phyloP scores from a whole-genome alignment of 805 yeast species.

The Starmerella khaoyaiensis region DNA sequence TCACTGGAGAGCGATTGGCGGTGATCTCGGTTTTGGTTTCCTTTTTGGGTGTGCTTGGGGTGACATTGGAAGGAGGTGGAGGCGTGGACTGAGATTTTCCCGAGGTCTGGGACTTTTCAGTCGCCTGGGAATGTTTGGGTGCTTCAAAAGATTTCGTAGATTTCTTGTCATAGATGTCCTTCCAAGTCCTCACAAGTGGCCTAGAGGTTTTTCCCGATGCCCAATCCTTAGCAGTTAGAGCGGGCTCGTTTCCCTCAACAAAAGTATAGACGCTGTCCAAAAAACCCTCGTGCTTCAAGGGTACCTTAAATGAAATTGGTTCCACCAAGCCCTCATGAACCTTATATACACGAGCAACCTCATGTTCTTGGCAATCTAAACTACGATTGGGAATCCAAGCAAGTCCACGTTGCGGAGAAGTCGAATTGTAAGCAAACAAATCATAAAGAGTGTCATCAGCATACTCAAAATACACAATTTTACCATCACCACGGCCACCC shows the following conservation, averaged over 20 bases:
- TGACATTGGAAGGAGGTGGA: constrained; percentile 18
- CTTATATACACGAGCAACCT: constrained; percentile 69
- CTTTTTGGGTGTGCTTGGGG: constrained; percentile 10
- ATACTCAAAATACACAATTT: constrained; percentile 84
- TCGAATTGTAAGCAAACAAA: constrained; percentile 77
- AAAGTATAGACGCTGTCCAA: constrained; percentile 89
- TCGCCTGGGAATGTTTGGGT: constrained; percentile 12
- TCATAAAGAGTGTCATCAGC: constrained; percentile 71
- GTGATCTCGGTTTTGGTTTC: background rate
- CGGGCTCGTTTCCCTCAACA: constrained; percentile 69
- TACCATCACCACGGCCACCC: constrained; percentile 98
- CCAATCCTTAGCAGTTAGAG: constrained; percentile 70
- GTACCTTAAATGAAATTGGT: constrained; percentile 86
- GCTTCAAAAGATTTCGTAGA: constrained; percentile 32
- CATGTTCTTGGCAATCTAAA: constrained; percentile 71
- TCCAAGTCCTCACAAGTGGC: constrained; percentile 68
- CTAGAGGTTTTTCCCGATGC: constrained; percentile 61
- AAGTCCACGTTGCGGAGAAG: constrained; percentile 92
- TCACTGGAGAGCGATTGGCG: no score
- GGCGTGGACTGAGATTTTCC: constrained; percentile 2
- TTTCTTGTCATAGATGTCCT: constrained; percentile 64
- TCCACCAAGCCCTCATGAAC: constrained; percentile 73
- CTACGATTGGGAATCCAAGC: constrained; percentile 76
- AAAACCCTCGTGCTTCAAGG: constrained; percentile 85
- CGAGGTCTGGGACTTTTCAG: background rate